Percentiles rank a stretch among this genome's conserved stretches.
These are phyloP conservation scores for Coemansia sp. DNA, from an alignment of 192 early-diverging fungal genomes.

Conservation along the genomic window DNA sequence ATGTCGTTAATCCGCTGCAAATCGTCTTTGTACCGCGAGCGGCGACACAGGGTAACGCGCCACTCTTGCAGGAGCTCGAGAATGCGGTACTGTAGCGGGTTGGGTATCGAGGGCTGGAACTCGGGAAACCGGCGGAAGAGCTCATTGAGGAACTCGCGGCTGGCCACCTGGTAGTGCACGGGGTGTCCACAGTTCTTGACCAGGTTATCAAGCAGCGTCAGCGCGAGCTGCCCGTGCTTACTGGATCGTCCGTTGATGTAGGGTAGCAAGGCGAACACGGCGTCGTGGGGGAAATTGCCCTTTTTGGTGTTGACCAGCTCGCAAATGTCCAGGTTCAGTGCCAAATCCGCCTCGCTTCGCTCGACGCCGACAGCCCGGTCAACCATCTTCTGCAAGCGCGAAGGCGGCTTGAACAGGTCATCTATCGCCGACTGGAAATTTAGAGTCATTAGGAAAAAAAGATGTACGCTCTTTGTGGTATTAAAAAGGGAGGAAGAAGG, in stretches of 20 bases:
- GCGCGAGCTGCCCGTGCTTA: slow-evolving; percentile 41
- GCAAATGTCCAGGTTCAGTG: slow-evolving; percentile 92
- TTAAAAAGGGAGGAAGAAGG: neutral
- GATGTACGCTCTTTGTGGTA: neutral
- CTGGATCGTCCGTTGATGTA: slow-evolving; percentile 53
- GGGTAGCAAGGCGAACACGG: slow-evolving; percentile 41
- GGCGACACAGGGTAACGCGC: slow-evolving; percentile 83
- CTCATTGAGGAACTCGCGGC: slow-evolving; percentile 97
- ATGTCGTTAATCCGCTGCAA: slow-evolving; percentile 94
- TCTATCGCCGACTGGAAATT: slow-evolving; percentile 45
- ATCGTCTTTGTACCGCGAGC: slow-evolving; percentile 90
- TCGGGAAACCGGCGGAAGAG: slow-evolving; percentile 93
- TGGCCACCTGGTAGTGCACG: slow-evolving; percentile 92
- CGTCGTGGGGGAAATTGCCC: slow-evolving; percentile 63
- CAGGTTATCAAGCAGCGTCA: slow-evolving; percentile 88
- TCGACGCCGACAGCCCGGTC: slow-evolving; percentile 78
- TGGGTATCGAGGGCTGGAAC: slow-evolving; percentile 64
- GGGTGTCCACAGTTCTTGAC: slow-evolving; percentile 99
- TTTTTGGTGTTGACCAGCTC: slow-evolving; percentile 91
- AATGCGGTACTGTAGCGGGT: slow-evolving; percentile 80
- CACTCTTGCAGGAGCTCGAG: slow-evolving; percentile 93
- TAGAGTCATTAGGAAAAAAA: slow-evolving; percentile 28
- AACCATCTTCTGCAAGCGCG: slow-evolving; percentile 53
- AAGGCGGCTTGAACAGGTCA: slow-evolving; percentile 49
- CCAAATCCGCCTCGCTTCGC: slow-evolving; percentile 72